Evolutionary conservation across 2,329 filamentous ascomycete genomes (phyloP).

Genomic region (Nigrograna mackinnonii): DNA sequence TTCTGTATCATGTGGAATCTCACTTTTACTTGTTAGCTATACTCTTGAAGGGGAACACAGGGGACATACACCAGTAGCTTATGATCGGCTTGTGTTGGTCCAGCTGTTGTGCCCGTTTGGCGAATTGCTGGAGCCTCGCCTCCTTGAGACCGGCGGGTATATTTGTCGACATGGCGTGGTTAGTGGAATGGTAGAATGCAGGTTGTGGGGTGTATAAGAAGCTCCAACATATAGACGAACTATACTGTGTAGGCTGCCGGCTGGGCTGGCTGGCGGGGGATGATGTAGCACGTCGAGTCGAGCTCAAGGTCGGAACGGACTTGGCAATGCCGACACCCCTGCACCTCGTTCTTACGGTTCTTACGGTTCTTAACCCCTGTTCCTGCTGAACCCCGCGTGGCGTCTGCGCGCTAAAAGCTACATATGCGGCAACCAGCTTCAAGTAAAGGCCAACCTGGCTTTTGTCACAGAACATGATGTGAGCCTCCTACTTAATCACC

Average conservation of each 20-base stretch:
- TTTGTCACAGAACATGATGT: slow-evolving; percentile 16
- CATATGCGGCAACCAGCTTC: slow-evolving; percentile 12
- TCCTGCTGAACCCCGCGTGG: not conserved
- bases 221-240: not conserved
- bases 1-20: slow-evolving; percentile 79
- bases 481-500: slow-evolving; percentile 18
- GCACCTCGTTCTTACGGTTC: too few relatives aligned
- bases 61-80: slow-evolving; percentile 86
- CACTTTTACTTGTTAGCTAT: slow-evolving; percentile 26
- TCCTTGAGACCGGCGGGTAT: slow-evolving; percentile 75
- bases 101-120: slow-evolving; percentile 81
- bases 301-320: too few relatives aligned
- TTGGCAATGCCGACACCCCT: too few relatives aligned
- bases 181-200: not conserved
- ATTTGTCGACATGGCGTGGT: slow-evolving; percentile 66
- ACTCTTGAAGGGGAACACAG: not conserved
- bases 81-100: slow-evolving; percentile 83
- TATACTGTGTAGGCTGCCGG: too few relatives aligned
- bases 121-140: slow-evolving; percentile 82
- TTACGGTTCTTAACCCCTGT: too few relatives aligned
- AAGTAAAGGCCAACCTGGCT: slow-evolving; percentile 25
- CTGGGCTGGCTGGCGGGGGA: too few relatives aligned
- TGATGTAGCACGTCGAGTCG: too few relatives aligned
- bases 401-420: not conserved
- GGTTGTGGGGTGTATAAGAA: not conserved